These are phyloP conservation scores for Tympanopsis confertula DNA, from an alignment of 2,329 filamentous ascomycete species.

Conservation along the genomic window DNA sequence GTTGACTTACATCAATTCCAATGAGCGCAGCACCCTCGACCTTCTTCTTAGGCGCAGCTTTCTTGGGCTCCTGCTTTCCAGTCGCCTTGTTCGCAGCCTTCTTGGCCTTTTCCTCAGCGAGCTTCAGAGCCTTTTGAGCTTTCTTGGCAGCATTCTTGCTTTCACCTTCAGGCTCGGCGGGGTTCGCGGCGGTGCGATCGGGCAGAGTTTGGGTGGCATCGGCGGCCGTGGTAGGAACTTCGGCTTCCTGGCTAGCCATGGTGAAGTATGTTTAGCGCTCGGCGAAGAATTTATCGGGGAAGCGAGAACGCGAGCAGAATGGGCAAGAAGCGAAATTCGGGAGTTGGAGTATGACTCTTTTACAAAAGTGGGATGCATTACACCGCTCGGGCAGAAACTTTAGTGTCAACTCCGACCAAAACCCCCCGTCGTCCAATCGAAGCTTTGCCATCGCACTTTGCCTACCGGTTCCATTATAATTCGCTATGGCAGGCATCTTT, in stretches of 20 bases:
- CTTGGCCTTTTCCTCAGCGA: conserved; percentile 24
- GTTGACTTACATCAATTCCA: conserved; percentile 53
- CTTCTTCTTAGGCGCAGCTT: conserved; percentile 33
- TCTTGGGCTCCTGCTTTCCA: conserved; percentile 29
- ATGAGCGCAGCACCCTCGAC: conserved; percentile 49
- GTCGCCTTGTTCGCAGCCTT: conserved; percentile 19
- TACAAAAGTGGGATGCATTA: conserved; percentile 24
- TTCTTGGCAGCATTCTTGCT: conserved; percentile 30
- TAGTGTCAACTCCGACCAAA: conserved; percentile 10
- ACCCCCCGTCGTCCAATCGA: not conserved
- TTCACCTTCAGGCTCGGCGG: conserved; percentile 17
- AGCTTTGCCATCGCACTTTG: not conserved
- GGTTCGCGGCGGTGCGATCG: conserved; percentile 24
- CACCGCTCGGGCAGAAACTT: conserved; percentile 29
- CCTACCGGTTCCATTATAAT: not conserved
- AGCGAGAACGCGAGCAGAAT: not conserved
- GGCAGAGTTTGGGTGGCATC: conserved; percentile 19
- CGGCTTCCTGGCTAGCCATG: conserved; percentile 14
- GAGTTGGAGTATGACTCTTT: conserved; percentile 7
- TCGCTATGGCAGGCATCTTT: conserved; percentile 1
- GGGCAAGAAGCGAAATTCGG: conserved; percentile 2
- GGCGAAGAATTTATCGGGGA: conserved; percentile 5
- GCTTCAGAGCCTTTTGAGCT: conserved; percentile 31
- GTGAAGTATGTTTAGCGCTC: conserved; percentile 6
- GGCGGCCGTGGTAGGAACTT: conserved; percentile 14